Evolutionary conservation across 2,329 filamentous ascomycete genomes (phyloP).

Genomic region (Lasiodiplodia gonubiensis): DNA sequence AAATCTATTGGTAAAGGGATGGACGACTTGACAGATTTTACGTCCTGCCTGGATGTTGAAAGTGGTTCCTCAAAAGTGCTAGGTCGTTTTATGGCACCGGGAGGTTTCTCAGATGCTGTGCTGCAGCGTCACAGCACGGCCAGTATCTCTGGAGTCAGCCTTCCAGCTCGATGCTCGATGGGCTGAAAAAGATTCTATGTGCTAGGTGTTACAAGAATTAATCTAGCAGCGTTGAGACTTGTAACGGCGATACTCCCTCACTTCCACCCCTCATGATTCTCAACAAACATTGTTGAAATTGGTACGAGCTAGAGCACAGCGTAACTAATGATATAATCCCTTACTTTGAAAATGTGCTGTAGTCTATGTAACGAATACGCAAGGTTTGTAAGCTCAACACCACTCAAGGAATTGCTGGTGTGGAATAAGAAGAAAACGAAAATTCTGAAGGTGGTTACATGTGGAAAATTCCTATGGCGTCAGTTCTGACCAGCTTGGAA

Average conservation of each 20-base stretch:
- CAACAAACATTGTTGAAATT: no score
- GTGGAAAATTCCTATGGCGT: not conserved
- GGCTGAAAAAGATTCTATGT: no score
- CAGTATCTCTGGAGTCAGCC: not conserved
- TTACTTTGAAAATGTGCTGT: no score
- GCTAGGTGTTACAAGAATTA: no score
- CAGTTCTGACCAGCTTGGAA: not conserved
- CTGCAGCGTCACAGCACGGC: not conserved
- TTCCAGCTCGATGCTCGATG: not conserved
- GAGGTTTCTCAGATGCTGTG: not conserved
- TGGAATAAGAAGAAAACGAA: not conserved
- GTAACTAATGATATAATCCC: no score
- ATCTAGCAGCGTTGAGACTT: no score
- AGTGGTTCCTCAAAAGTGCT: not conserved
- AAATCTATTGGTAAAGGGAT: not conserved
- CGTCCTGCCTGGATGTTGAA: not conserved
- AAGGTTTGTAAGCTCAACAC: no score
- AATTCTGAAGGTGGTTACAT: not conserved
- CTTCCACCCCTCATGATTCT: no score
- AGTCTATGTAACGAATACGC: no score
- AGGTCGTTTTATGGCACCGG: not conserved
- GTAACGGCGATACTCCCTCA: no score
- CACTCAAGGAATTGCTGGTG: no score
- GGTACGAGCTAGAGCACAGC: no score
- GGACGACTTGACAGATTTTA: not conserved